Conservation (phyloP, 495 filamentous ascomycete species). For the Zalerion maritima region DNA sequence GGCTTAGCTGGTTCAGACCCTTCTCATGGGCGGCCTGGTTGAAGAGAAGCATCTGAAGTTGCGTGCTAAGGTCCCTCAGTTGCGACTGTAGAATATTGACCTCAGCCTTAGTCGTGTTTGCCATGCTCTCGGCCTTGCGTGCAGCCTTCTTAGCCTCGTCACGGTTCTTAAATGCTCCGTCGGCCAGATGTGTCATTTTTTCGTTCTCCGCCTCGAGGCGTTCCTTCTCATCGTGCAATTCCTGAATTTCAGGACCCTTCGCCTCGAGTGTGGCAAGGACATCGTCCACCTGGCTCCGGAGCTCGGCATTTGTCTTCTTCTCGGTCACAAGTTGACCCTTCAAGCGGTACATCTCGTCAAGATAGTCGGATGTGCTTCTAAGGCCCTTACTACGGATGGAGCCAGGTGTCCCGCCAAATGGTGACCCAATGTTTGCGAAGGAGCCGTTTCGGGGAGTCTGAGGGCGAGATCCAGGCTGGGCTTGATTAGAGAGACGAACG, state of each 20-base stretch:
- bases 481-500: conserved; percentile 19
- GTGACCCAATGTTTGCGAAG: conserved; percentile 25
- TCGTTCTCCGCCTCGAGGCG: conserved; percentile 57
- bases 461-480: conserved; percentile 27
- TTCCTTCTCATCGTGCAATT: conserved; percentile 51
- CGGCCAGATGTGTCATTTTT: conserved; percentile 57
- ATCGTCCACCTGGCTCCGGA: conserved; percentile 63
- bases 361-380: conserved; percentile 32
- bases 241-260: conserved; percentile 51
- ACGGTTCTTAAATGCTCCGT: conserved; percentile 45
- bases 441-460: conserved; percentile 47
- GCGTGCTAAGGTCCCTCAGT: conserved; percentile 77
- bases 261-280: conserved; percentile 56
- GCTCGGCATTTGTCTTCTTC: conserved; percentile 52
- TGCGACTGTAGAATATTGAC: conserved; percentile 68
- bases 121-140: conserved; percentile 58
- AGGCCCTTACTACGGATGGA: conserved; percentile 31
- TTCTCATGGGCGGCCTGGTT: conserved; percentile 68
- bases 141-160: conserved; percentile 44
- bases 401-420: conserved; percentile 38
- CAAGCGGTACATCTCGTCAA: conserved; percentile 38
- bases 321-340: conserved; percentile 44
- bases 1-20: conserved; percentile 55
- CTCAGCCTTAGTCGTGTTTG: conserved; percentile 56
- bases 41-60: conserved; percentile 76